A percentile compares a stretch with the other conserved stretches of the same genome.
Evolutionary conservation across 2,329 filamentous ascomycete species (phyloP).

Genomic region (Cladosporium sp.): DNA sequence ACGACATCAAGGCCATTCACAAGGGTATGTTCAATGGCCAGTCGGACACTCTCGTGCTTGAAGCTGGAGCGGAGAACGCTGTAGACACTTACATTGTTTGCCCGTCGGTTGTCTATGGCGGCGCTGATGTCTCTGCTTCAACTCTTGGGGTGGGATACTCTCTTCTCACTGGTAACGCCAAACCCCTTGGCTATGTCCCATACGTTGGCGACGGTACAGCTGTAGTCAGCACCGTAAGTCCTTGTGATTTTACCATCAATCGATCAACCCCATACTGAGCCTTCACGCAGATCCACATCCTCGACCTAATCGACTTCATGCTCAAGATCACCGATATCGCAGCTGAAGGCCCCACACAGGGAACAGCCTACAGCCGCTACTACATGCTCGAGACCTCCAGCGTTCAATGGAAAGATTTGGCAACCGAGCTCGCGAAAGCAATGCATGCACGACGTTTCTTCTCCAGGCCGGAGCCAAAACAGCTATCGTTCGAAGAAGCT

Average conservation of each 20-base stretch:
- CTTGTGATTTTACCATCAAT: not conserved
- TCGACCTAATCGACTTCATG: conserved; percentile 9
- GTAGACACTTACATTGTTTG: conserved; percentile 16
- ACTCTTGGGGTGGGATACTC: conserved; percentile 8
- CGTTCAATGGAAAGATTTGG: conserved; percentile 13
- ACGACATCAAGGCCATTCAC: conserved; percentile 23
- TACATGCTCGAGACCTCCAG: conserved; percentile 13
- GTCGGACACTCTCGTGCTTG: conserved; percentile 17
- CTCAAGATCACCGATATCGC: conserved; percentile 5
- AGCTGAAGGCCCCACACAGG: conserved; percentile 4
- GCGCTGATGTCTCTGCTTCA: not conserved
- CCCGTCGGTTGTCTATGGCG: conserved; percentile 12
- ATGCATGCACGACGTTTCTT: conserved; percentile 3
- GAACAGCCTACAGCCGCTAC: conserved; percentile 12
- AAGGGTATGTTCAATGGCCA: conserved; percentile 22
- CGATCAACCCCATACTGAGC: not conserved
- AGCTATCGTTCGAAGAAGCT: not conserved
- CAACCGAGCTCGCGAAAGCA: conserved; percentile 14
- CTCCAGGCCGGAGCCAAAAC: not conserved
- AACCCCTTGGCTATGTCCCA: conserved; percentile 15
- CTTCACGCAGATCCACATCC: conserved; percentile 5
- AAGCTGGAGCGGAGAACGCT: conserved; percentile 4
- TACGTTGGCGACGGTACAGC: conserved; percentile 12
- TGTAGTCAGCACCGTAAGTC: conserved; percentile 12
- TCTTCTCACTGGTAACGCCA: conserved; percentile 13